A percentile compares a stretch with the other conserved stretches of the same genome.
These are phyloP conservation scores for Pythium coloratum DNA, from an alignment of 352 stramenopile species.

Conservation along the genomic window DNA sequence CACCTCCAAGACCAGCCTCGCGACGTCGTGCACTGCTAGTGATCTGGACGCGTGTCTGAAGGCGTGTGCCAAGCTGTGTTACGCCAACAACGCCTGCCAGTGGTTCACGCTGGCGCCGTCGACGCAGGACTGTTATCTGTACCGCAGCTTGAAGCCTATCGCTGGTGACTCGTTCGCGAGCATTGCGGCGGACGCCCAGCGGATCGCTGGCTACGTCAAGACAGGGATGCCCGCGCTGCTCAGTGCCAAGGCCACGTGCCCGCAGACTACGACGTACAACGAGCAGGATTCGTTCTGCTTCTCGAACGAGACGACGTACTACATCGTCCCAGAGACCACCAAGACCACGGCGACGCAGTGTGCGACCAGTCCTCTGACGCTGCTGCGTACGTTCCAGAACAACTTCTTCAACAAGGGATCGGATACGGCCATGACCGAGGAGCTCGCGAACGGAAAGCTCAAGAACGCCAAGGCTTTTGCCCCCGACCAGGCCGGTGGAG, in stretches of 20 bases:
- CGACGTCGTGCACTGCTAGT: conserved; percentile 1
- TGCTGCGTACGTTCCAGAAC: conserved; percentile 20
- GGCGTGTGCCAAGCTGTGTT: conserved; percentile 16
- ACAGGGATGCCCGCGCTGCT: conserved; percentile 10
- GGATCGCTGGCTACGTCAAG: conserved; percentile 22
- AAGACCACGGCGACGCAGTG: conserved; percentile 11
- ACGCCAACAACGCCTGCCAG: conserved; percentile 22
- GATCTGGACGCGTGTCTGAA: conserved; percentile 10
- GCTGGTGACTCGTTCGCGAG: conserved; percentile 14
- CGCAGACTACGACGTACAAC: conserved; percentile 13
- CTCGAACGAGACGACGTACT: conserved; percentile 16
- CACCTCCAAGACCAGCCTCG: conserved; percentile 13
- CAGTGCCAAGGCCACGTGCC: conserved; percentile 16
- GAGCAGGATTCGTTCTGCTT: conserved; percentile 16
- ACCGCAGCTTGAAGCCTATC: conserved; percentile 13
- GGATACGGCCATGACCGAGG: conserved; percentile 12
- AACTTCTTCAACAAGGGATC: conserved; percentile 25
- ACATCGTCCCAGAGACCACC: conserved; percentile 3
- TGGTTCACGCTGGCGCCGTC: conserved; percentile 24
- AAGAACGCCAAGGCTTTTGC: conserved; percentile 15
- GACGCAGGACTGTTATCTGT: conserved; percentile 18
- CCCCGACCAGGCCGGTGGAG: conserved; percentile 2
- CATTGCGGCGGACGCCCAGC: conserved; percentile 7
- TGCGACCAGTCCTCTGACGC: conserved; percentile 13
- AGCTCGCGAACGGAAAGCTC: conserved; percentile 19